Percentiles rank a stretch among this genome's conserved stretches.
Conservation (phyloP, 2,329 filamentous ascomycete genomes). For the Bipolaris gigantea region DNA sequence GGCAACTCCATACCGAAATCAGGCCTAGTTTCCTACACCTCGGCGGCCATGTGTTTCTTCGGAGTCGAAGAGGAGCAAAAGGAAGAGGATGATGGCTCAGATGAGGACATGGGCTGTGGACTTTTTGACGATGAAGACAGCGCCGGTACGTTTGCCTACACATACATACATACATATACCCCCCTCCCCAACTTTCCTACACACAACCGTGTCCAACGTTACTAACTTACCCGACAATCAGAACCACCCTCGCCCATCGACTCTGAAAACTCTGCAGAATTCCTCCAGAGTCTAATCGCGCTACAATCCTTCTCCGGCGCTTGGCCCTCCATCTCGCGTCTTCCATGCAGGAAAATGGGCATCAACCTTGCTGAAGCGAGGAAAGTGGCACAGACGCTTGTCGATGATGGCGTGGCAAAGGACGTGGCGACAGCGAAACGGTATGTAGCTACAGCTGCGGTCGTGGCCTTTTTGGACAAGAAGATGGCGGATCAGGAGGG, state of each 20-base stretch:
- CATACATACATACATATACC: too few species aligned
- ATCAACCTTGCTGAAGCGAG: not conserved
- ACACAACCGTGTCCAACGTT: too few species aligned
- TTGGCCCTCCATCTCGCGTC: not conserved
- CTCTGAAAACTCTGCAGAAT: not conserved
- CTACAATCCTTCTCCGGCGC: conserved; percentile 3
- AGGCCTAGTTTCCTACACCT: too few species aligned
- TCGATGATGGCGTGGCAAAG: not conserved
- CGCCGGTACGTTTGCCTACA: not conserved
- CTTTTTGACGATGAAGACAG: not conserved
- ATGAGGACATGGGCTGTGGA: not conserved
- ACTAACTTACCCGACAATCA: too few species aligned
- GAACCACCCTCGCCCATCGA: not conserved
- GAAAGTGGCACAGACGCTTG: not conserved
- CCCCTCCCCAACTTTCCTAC: too few species aligned
- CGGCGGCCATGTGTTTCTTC: too few species aligned
- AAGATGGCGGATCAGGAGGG: conserved; percentile 5
- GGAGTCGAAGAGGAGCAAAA: not conserved
- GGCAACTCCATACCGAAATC: too few species aligned
- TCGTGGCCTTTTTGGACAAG: not conserved
- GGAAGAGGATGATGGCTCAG: not conserved
- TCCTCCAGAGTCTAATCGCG: conserved; percentile 3
- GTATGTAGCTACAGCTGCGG: not conserved
- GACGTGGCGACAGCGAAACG: not conserved
- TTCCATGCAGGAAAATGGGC: not conserved